phyloP scores from a whole-genome alignment of 495 filamentous ascomycete species.

The Extremus antarcticus region DNA sequence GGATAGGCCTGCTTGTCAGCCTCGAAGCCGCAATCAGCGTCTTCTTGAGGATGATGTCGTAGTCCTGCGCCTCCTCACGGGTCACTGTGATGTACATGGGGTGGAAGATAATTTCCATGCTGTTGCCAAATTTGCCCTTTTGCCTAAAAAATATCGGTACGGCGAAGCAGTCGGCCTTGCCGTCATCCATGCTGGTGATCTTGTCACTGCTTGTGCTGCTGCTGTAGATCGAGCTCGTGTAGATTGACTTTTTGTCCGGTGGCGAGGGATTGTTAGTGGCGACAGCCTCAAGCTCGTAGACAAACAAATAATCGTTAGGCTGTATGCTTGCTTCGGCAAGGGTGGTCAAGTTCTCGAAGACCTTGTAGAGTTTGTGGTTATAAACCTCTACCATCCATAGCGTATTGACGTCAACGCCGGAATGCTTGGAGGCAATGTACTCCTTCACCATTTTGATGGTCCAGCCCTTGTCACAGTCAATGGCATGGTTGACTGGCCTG shows the following conservation, averaged over 20 bases:
- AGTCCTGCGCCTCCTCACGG: constrained; percentile 49
- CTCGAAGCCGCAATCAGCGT: constrained; percentile 44
- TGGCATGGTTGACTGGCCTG: constrained; percentile 54
- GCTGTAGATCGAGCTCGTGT: constrained; percentile 33
- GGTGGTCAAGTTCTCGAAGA: constrained; percentile 55
- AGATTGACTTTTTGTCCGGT: constrained; percentile 35
- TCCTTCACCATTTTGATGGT: constrained; percentile 66
- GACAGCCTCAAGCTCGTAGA: constrained; percentile 68
- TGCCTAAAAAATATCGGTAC: constrained; percentile 68
- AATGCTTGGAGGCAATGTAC: constrained; percentile 55
- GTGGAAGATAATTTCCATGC: constrained; percentile 36
- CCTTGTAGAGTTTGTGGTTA: constrained; percentile 68
- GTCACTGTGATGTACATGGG: constrained; percentile 52
- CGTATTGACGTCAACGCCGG: constrained; percentile 39
- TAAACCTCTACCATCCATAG: constrained; percentile 72
- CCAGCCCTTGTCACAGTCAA: constrained; percentile 81
- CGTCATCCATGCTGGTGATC: constrained; percentile 47
- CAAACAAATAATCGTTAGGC: constrained; percentile 50
- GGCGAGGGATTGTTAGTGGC: constrained; percentile 62
- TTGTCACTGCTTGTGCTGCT: constrained; percentile 47
- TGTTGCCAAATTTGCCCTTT: constrained; percentile 5
- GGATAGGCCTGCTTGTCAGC: constrained; percentile 52
- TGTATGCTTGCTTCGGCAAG: constrained; percentile 59
- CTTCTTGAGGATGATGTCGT: constrained; percentile 52
- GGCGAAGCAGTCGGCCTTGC: constrained; percentile 57